Percentiles rank a stretch among this genome's conserved stretches.
phyloP scores from a whole-genome alignment of 1,139 yeast genomes.

The Ogataea hybrid region DNA sequence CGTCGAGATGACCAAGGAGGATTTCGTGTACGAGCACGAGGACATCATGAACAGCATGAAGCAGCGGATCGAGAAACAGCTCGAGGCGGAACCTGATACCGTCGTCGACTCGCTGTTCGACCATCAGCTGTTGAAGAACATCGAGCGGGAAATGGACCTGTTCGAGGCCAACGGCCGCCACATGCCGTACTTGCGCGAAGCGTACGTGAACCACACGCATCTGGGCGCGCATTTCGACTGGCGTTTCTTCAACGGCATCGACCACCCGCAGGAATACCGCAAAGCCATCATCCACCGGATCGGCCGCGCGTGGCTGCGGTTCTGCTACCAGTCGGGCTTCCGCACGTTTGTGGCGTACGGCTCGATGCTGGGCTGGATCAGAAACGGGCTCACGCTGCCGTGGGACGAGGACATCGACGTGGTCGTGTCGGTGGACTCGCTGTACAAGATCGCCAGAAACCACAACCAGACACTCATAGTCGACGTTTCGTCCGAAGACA shows the following conservation, averaged over 20 bases:
- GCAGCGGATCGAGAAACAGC: constrained; percentile 3
- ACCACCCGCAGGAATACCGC: constrained; percentile 37
- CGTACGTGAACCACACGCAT: constrained; percentile 27
- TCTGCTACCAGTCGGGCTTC: constrained; percentile 41
- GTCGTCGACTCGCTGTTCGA: constrained; percentile 19
- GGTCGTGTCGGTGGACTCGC: constrained; percentile 46
- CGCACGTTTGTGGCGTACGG: constrained; percentile 64
- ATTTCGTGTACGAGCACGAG: constrained; percentile 29
- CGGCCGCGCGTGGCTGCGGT: constrained; percentile 53
- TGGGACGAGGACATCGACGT: constrained; percentile 67
- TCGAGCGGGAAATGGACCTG: constrained; percentile 22
- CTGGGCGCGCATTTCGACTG: constrained; percentile 40
- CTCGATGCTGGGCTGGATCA: constrained; percentile 55
- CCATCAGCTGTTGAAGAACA: constrained; percentile 17
- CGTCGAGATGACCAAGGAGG: constrained; percentile 19
- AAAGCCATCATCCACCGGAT: constrained; percentile 45
- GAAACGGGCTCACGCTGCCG: constrained; percentile 58
- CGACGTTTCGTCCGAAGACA: constrained; percentile 36
- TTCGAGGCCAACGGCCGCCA: constrained; percentile 19
- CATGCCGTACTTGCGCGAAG: constrained; percentile 35
- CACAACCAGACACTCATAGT: constrained; percentile 49
- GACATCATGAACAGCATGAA: constrained; percentile 21
- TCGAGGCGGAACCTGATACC: constrained; percentile 2
- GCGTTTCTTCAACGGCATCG: constrained; percentile 42
- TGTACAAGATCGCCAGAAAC: constrained; percentile 39